phyloP scores from a whole-genome alignment of 306 rosid species.

The Pachyrhizus erosus region DNA sequence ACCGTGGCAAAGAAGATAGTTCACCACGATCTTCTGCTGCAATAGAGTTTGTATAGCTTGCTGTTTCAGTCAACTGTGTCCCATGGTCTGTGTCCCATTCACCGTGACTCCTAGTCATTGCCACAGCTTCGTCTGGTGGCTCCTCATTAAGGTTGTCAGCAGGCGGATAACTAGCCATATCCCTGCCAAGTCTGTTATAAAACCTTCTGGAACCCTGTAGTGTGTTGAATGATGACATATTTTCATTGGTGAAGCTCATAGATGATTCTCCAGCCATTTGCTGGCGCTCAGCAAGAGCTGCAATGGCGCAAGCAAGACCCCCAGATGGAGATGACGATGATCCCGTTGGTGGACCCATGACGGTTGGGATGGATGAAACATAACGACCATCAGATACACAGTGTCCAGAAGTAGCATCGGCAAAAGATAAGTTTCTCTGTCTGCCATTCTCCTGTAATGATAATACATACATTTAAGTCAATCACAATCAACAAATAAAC shows the following conservation, averaged over 20 bases:
- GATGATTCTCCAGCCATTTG: constrained; percentile 76
- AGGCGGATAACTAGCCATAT: constrained; percentile 58
- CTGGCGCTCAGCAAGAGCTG: constrained; percentile 98
- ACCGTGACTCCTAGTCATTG: constrained; percentile 50
- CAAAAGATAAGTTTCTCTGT: constrained; percentile 58
- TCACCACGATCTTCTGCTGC: constrained; percentile 58
- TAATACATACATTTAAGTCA: constrained; percentile 9
- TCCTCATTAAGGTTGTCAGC: constrained; percentile 55
- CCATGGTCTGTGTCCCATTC: constrained; percentile 70
- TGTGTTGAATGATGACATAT: constrained; percentile 53
- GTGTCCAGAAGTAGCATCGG: constrained; percentile 62
- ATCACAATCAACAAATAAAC: constrained; percentile 34
- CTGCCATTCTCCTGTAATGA: constrained; percentile 78
- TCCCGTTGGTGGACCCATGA: constrained; percentile 57
- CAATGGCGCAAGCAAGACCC: constrained; percentile 97
- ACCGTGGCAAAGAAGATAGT: constrained; percentile 48
- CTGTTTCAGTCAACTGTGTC: constrained; percentile 64
- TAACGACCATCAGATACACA: constrained; percentile 50
- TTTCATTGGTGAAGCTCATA: constrained; percentile 50
- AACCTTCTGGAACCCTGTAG: constrained; percentile 66
- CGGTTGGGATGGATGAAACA: constrained; percentile 51
- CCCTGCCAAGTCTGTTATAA: constrained; percentile 61
- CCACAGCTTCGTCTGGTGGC: constrained; percentile 48
- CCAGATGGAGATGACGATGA: constrained; percentile 87
- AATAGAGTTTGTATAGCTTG: constrained; percentile 65